These are phyloP conservation scores for Turritis glabra DNA, from an alignment of 345 rosid genomes.

Conservation along the genomic window DNA sequence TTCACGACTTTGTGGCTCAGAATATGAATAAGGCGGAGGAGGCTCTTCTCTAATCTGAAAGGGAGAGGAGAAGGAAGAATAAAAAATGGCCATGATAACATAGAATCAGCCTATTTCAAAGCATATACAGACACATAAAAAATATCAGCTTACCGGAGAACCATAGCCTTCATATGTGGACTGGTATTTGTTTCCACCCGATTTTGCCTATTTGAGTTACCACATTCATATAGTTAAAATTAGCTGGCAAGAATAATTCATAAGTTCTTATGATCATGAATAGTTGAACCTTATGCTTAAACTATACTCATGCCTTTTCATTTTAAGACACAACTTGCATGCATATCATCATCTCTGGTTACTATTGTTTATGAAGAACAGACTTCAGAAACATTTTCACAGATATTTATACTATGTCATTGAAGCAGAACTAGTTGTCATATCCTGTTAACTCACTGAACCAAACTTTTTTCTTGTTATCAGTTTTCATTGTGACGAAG, in stretches of 20 bases:
- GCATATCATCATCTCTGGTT: not conserved
- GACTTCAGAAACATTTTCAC: not conserved
- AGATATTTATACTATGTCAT: not conserved
- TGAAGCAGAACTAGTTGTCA: not conserved
- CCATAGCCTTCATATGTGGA: constrained; percentile 64
- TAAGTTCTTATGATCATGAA: not conserved
- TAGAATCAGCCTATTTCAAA: not conserved
- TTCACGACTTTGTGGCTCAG: constrained; percentile 53
- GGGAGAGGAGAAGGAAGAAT: not conserved
- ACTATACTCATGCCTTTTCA: constrained; percentile 7
- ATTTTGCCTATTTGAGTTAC: constrained; percentile 53
- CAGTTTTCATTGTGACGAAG: not conserved
- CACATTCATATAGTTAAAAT: constrained; percentile 8
- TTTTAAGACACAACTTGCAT: constrained; percentile 3
- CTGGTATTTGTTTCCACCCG: constrained; percentile 59
- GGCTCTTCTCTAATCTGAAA: constrained; percentile 91
- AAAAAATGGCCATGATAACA: not conserved
- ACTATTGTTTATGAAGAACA: constrained; percentile 1
- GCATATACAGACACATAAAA: constrained; percentile 16
- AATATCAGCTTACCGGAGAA: constrained; percentile 59
- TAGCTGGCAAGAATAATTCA: constrained; percentile 9
- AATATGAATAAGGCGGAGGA: constrained; percentile 80
- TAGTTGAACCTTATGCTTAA: constrained; percentile 7
- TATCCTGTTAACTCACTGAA: constrained; percentile 3
- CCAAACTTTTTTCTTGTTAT: constrained; percentile 11